These are phyloP conservation scores for Fusarium lyarnte DNA, from an alignment of 2,329 filamentous ascomycete species.

Conservation along the genomic window DNA sequence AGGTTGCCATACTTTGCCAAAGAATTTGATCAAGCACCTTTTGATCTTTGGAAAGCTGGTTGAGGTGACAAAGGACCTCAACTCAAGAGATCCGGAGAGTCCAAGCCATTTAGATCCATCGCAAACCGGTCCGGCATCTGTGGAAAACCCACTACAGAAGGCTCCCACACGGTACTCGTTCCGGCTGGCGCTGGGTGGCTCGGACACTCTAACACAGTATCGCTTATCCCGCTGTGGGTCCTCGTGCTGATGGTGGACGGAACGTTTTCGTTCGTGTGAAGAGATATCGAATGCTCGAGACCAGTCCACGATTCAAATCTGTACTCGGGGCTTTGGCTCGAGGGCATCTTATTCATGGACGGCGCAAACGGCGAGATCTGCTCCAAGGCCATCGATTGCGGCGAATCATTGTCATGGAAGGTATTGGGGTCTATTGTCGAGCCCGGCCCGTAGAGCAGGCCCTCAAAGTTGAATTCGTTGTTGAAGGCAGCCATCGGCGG, in stretches of 20 bases:
- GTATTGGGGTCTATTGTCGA: slow-evolving; percentile 75
- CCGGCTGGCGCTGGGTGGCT: slow-evolving; percentile 67
- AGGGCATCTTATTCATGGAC: slow-evolving; percentile 66
- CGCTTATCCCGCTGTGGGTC: slow-evolving; percentile 88
- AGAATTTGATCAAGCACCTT: too few species aligned
- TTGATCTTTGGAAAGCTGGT: too few species aligned
- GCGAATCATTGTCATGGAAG: slow-evolving; percentile 85
- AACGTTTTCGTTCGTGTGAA: slow-evolving; percentile 76
- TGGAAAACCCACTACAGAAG: slow-evolving; percentile 66
- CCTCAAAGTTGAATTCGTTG: slow-evolving; percentile 58
- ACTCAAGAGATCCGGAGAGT: too few species aligned
- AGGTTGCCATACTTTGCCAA: too few species aligned
- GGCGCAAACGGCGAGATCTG: slow-evolving; percentile 67
- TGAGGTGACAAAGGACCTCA: too few species aligned
- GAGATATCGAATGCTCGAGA: slow-evolving; percentile 80
- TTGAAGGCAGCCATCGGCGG: slow-evolving; percentile 63
- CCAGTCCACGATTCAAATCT: slow-evolving; percentile 84
- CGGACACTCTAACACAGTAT: slow-evolving; percentile 86
- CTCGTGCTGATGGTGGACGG: slow-evolving; percentile 95
- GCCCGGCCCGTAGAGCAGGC: slow-evolving; percentile 73
- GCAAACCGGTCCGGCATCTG: too few species aligned
- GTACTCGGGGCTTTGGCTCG: slow-evolving; percentile 73
- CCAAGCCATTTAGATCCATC: too few species aligned
- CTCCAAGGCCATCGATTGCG: slow-evolving; percentile 73
- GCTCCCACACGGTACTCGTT: slow-evolving; percentile 73